A percentile compares a stretch with the other conserved stretches of the same genome.
Evolutionary conservation across 352 stramenopile species (phyloP).

Genomic region (Phytophthora agathidicida): DNA sequence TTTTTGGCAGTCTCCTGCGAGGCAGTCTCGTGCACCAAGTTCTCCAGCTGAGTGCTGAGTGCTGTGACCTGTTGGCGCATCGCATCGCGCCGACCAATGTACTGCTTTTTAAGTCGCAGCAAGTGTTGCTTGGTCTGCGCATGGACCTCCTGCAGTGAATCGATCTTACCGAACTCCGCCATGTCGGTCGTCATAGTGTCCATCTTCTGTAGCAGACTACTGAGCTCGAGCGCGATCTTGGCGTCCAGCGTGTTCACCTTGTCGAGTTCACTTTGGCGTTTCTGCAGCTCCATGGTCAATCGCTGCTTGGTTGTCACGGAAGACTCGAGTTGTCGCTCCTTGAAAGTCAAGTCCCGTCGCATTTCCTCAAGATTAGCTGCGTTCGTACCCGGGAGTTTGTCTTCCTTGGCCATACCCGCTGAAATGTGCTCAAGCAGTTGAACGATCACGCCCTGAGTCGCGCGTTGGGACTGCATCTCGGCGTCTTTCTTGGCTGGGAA

Average conservation of each 20-base stretch:
- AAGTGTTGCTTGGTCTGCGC: conserved; percentile 81
- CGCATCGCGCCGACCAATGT: conserved; percentile 81
- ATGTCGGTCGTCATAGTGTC: conserved; percentile 89
- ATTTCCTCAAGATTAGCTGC: conserved; percentile 85
- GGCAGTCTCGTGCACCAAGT: conserved; percentile 70
- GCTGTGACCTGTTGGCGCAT: conserved; percentile 87
- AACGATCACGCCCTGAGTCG: conserved; percentile 84
- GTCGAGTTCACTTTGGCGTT: conserved; percentile 88
- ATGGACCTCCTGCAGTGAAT: conserved; percentile 84
- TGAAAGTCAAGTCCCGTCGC: conserved; percentile 89
- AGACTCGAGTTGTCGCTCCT: conserved; percentile 93
- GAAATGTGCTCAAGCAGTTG: conserved; percentile 93
- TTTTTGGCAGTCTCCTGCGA: conserved; percentile 84
- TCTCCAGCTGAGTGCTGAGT: conserved; percentile 71
- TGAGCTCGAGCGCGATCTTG: conserved; percentile 88
- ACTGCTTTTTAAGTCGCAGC: conserved; percentile 78
- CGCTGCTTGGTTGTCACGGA: conserved; percentile 89
- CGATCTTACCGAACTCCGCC: conserved; percentile 88
- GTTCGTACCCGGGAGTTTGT: conserved; percentile 74
- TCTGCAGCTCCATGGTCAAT: conserved; percentile 85
- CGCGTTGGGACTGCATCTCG: conserved; percentile 55
- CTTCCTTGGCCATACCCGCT: conserved; percentile 60
- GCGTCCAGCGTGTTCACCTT: conserved; percentile 92
- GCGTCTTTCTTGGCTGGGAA: conserved; percentile 81
- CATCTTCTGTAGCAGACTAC: conserved; percentile 86